These are phyloP conservation scores for Amphirosellinia nigrospora DNA, from an alignment of 495 filamentous ascomycete species.

Conservation along the genomic window DNA sequence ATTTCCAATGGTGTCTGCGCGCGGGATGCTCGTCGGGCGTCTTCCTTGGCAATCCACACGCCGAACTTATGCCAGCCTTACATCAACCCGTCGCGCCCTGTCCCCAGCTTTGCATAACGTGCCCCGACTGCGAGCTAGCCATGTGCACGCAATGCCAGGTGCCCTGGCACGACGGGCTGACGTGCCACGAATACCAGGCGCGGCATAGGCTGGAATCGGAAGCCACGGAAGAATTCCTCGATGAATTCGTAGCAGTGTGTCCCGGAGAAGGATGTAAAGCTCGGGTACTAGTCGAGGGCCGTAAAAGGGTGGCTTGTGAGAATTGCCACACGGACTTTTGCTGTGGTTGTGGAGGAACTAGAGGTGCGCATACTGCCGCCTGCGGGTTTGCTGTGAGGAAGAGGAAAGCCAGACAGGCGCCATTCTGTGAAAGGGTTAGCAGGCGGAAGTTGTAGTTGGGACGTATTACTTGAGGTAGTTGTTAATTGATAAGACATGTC, in stretches of 20 bases:
- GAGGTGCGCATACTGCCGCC: not conserved
- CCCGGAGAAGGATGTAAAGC: not conserved
- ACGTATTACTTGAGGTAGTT: too few species aligned
- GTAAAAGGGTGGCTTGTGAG: not conserved
- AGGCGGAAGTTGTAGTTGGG: too few species aligned
- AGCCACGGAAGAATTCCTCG: not conserved
- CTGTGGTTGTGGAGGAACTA: not conserved
- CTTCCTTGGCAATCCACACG: not conserved
- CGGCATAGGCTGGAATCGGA: not conserved
- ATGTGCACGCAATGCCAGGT: not conserved
- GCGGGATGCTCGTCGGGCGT: not conserved
- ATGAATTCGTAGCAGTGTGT: not conserved
- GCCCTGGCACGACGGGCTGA: not conserved
- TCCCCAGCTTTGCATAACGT: not conserved
- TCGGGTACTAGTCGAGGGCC: not conserved
- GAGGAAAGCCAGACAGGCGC: too few species aligned
- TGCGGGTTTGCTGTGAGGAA: not conserved
- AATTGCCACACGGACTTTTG: not conserved
- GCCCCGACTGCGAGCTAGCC: not conserved
- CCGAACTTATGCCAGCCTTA: not conserved
- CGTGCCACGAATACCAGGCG: not conserved
- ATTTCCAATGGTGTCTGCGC: conserved; percentile 1
- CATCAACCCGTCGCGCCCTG: not conserved
- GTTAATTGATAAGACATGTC: too few species aligned
- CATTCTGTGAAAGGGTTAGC: too few species aligned